Evolutionary conservation across 306 rosid genomes (phyloP), one percentile per base, ranked within the genome.

Genomic region (Vicia sativa): DNA sequence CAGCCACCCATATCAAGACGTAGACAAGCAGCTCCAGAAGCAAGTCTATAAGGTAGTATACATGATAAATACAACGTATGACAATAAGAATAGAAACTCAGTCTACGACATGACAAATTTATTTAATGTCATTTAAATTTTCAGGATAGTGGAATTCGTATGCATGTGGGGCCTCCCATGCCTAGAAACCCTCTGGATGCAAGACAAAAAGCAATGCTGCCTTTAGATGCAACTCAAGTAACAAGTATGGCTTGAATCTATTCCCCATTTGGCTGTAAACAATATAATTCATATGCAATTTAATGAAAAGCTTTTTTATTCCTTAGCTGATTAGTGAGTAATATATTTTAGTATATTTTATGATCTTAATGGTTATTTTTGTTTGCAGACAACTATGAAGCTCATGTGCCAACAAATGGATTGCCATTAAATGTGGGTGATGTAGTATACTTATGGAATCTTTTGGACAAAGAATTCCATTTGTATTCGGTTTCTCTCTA

Each of bases 361-460:
- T 55, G 45, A 52, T 60, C 48, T 63, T 52, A 58, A 64, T 73
- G 62, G 56, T 46, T 49, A 7, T 6, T 57, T 58, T 66, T 68
- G 37, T 67, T 66, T 75, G 68, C 84, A 85, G 93, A 66, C 55
- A 62, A 41, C 44, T 29, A 18, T 52, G 54, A 75, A 61, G 80
- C 61, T 72, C 69, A 62, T 37, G 68, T 42, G 58, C 62, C 62
- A 11, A 44, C 11, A 41, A 45, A 63, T 52, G 82, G 74, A 71
- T 48, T 60, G 80, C 85, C 81, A 73, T 15, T 54, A 58, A 67
- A 74, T 66, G 90, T 87, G 68, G 63, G 85, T 70, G 72, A 11
- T 42, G 37, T 13, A 37, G 49, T 69, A 64, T 73, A 41, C 13
- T 59, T 52, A 60, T 38, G 28, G 45, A 78, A 58, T 74, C 70